Evolutionary conservation across 2,329 filamentous ascomycete genomes (phyloP), one percentile per base, ranked within the genome.

Genomic region (Xylariaceae sp.): DNA sequence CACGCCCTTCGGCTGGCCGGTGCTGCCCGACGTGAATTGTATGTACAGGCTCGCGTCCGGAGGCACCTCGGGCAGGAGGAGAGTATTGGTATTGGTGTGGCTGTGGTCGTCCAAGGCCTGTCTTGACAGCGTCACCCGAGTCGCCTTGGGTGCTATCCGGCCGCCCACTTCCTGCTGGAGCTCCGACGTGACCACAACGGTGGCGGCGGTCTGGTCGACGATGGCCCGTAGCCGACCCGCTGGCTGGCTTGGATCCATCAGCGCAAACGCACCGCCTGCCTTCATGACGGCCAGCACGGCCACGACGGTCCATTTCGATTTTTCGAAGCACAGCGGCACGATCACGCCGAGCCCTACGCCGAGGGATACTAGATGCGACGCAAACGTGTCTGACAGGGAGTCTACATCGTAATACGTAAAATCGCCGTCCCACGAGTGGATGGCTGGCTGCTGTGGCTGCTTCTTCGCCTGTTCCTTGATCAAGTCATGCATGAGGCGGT

Each of bases 21-120:
- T 80, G 38, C 73, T 80, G 11, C 76, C 76, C 1, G 75, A 80
- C 9, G 76, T 80, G 50, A 79, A 80, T 47, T 80, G 77, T 45
- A 79, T 71, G 39, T 70, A 72, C 21, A 69, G 60, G 7, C 65
- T 60, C 1, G 59, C 53, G 5, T 52, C 51, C 3, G 64, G 43
- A 3, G 77, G 54, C n/a, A 70, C 61, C 0, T 29, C 44, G 3
- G 41, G 37, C 6, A 39, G 38, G 19, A 37, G 40, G 12, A 34
- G 7, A 8, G 8, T 8, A 8, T 23, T 8, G 21, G 12, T 8
- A 8, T 38, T 11, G 39, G 45, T 13, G 13, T 33, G 38, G 30
- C 52, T 46, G 23, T 38, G 37, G 14, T 32, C 35, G 9, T 36
- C 36, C 9, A 53, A 35, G 2, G 53, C 46, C 5, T 52, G 43